Evolutionary conservation across 768 basidiomycete genomes (phyloP).

Genomic region (Russula emetica): DNA sequence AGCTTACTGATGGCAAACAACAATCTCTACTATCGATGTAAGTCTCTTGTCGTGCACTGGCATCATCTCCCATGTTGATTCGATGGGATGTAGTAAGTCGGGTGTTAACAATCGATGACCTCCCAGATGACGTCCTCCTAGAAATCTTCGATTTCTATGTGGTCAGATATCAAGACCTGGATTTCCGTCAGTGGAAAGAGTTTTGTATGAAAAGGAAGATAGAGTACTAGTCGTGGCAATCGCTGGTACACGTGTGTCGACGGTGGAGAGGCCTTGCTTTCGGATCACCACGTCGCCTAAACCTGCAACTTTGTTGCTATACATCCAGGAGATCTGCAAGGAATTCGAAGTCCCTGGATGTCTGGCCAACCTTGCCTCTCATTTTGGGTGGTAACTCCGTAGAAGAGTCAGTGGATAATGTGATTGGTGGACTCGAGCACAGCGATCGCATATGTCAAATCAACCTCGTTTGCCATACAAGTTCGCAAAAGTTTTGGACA

Average conservation of each 20-base stretch:
- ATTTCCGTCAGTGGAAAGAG: no score
- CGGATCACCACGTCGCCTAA: background rate
- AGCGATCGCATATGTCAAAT: background rate
- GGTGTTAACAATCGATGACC: no score
- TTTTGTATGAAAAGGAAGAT: fast-evolving
- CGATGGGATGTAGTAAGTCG: no score
- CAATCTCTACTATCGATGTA: no score
- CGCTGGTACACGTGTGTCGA: background rate
- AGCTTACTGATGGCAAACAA: no score
- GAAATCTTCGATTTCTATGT: background rate
- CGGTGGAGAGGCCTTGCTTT: background rate
- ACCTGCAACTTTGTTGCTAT: background rate
- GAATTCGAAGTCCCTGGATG: background rate
- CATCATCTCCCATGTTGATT: no score
- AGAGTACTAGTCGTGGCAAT: background rate
- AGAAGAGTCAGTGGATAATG: background rate
- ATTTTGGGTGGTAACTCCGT: background rate
- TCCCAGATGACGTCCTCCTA: no score
- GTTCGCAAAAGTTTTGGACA: background rate
- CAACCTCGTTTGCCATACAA: fast-evolving
- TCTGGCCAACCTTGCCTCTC: background rate
- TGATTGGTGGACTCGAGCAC: background rate
- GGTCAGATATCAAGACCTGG: no score
- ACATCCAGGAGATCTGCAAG: background rate
- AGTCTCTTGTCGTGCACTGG: no score